Base-by-base conservation (phyloP, 1,139 yeast species). In the Oligophagozyma castellii region DNA sequence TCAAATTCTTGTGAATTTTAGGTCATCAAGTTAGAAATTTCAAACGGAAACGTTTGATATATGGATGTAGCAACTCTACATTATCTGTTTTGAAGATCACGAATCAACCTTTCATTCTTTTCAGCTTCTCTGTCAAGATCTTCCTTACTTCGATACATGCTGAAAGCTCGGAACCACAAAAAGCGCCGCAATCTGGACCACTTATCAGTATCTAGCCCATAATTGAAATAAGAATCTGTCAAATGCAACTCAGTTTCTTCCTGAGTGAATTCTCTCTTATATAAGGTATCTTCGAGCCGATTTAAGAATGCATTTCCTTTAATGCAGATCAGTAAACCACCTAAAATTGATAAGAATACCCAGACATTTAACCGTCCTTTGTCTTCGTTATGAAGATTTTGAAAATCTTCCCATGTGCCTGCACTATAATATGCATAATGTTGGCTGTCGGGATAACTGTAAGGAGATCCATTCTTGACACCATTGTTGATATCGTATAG, bases 401-500 rank as follows among this genome's bases (percentile, higher is more conserved):
- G 47, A 43, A 36, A 64, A 42, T 77, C 86, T 36, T 74, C 80
- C 86, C 86, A 77, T 1, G 73, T 72, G 0, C 77, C 77, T 0
- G 83, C 79, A 32, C 57, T 66, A 75, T 77, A 70, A 43, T 72
- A 73, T 23, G 55, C 36, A 35, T 40, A 34, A 15, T 37, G 29
- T 12, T 29, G 27, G 39, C 53, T 61, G 11, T 29, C 26, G 18
- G 43, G 35, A 26, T 44, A 44, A 24, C 52, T 45, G 20, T 51
- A 37, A 5, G 47, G 39, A 8, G 35, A 35, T 10, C 46, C 34
- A 29, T 38, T 30, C 23, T 34, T 36, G 19, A 26, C 35, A 19
- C 56, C 53, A 11, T 46, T 41, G 21, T 48, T 14, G 10, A 16
- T 7, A 44, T 70, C 70, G 47, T 65, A 68, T 26, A 60, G 44